Conservation (phyloP, 305 asterid genomes). For the Solanum chacoense region DNA sequence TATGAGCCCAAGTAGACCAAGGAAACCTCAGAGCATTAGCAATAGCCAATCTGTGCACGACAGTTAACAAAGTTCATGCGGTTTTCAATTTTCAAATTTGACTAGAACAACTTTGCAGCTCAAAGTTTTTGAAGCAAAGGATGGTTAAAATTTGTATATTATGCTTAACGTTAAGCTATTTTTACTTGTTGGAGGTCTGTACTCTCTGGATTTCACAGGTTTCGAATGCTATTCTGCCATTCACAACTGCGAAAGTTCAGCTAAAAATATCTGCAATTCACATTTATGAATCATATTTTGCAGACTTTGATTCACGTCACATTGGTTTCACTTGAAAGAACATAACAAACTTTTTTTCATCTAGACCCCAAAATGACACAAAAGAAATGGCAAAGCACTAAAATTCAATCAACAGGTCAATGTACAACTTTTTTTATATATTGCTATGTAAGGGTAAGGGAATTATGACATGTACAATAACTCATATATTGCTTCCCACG, state of each 20-base stretch:
- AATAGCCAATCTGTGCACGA: not conserved
- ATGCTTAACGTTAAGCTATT: not conserved
- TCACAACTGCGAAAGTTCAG: not conserved
- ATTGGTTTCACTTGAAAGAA: not conserved
- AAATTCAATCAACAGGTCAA: not conserved
- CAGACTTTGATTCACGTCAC: not conserved
- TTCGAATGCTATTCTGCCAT: not conserved
- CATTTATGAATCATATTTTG: not conserved
- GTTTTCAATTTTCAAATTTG: not conserved
- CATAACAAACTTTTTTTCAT: not conserved
- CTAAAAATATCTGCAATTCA: not conserved
- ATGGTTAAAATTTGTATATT: not conserved
- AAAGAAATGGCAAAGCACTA: not conserved
- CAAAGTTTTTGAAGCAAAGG: not conserved
- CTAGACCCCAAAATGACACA: not conserved
- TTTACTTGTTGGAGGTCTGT: not conserved
- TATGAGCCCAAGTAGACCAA: conserved; percentile 17
- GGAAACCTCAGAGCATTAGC: not conserved
- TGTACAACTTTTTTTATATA: not conserved
- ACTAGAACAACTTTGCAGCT: not conserved
- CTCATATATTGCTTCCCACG: not conserved
- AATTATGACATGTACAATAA: conserved; percentile 2
- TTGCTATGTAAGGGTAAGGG: not conserved
- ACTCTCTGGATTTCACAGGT: not conserved
- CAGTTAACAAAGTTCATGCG: not conserved